These are phyloP conservation scores for Starmera dryadoides DNA, from an alignment of 805 yeast species.

Conservation along the genomic window DNA sequence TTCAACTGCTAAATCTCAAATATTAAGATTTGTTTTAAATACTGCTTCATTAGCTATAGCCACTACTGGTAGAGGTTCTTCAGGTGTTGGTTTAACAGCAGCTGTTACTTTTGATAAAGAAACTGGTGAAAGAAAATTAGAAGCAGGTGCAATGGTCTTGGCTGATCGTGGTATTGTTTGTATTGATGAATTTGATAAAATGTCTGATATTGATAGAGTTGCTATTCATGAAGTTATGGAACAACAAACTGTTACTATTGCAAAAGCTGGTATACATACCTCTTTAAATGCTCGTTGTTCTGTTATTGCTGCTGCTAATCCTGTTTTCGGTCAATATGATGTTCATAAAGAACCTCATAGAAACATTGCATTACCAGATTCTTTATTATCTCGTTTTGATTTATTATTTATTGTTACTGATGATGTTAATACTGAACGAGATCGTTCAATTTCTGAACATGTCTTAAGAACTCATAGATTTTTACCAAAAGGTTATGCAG, in stretches of 20 bases:
- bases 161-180: conserved; percentile 97
- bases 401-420: conserved; percentile 92
- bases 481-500: conserved; percentile 78
- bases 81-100: conserved; percentile 99
- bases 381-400: conserved; percentile 94
- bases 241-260: conserved; percentile 96
- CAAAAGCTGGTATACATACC: conserved; percentile 97
- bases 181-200: conserved; percentile 97
- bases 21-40: conserved; percentile 86
- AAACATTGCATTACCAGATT: conserved; percentile 95
- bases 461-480: conserved; percentile 90
- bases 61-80: conserved; percentile 98
- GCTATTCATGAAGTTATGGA: conserved; percentile 99
- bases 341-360: conserved; percentile 93
- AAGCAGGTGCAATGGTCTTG: conserved; percentile 99
- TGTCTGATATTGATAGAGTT: conserved; percentile 94
- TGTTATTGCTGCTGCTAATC: conserved; percentile 96
- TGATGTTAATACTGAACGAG: conserved; percentile 79
- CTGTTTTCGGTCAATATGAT: conserved; percentile 94
- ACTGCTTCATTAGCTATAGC: conserved; percentile 96
- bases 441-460: conserved; percentile 86
- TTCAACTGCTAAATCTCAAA: conserved; percentile 95
- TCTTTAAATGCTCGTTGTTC: conserved; percentile 94
- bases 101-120: conserved; percentile 96
- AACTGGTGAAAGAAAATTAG: conserved; percentile 93